These are phyloP conservation scores for Tinospora cordifolia DNA, from an alignment of 164 flowering plant genomes.

Conservation along the genomic window DNA sequence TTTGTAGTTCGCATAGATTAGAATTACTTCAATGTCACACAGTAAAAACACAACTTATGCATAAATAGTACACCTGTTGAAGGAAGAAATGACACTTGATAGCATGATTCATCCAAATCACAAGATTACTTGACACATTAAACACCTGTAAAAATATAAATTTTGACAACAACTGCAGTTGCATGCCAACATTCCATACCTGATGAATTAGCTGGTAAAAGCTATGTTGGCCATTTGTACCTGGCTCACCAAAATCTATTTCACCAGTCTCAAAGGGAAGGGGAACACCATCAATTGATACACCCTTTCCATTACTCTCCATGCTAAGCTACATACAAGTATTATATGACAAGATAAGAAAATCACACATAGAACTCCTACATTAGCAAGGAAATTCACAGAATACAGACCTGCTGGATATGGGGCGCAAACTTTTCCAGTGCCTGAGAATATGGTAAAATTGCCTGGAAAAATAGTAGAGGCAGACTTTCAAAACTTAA, in stretches of 20 bases:
- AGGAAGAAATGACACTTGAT: too few species aligned
- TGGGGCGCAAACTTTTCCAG: conserved; percentile 95
- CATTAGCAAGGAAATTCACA: background rate
- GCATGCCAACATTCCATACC: conserved; percentile 31
- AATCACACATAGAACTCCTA: background rate
- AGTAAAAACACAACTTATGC: too few species aligned
- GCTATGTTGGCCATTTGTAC: conserved; percentile 98
- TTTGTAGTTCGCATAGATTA: too few species aligned
- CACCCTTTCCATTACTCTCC: conserved; percentile 99
- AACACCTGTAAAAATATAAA: background rate
- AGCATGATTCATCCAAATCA: background rate
- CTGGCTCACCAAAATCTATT: conserved; percentile 99
- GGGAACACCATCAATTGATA: conserved; percentile 84
- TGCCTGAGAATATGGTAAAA: conserved; percentile 89
- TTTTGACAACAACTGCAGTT: background rate
- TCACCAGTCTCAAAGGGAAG: conserved; percentile 95
- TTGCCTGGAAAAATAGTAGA: conserved; percentile 52
- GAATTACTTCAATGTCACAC: too few species aligned
- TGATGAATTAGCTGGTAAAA: conserved; percentile 98
- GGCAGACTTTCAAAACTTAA: background rate
- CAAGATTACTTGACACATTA: too few species aligned
- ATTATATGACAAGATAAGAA: conserved; percentile 2
- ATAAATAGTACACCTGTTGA: too few species aligned
- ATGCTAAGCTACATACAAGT: conserved; percentile 68
- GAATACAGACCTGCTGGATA: conserved; percentile 70